Percentiles rank a stretch among this genome's conserved stretches.
These are phyloP conservation scores for Phytophthora uliginosa DNA, from an alignment of 352 stramenopile genomes.

Conservation along the genomic window DNA sequence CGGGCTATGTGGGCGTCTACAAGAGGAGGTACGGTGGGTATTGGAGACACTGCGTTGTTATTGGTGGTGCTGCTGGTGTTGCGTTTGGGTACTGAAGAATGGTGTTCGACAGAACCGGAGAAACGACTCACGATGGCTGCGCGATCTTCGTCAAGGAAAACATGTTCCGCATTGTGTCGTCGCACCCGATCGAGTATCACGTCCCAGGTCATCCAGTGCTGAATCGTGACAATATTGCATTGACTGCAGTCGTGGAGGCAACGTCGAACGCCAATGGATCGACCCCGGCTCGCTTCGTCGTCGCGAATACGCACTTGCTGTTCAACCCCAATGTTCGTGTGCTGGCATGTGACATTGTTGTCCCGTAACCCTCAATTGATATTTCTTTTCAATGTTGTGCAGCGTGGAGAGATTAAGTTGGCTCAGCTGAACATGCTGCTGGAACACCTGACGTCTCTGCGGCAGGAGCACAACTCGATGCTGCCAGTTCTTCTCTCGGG, in stretches of 20 bases:
- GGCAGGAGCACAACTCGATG: constrained; percentile 15
- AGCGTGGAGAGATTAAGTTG: constrained; percentile 79
- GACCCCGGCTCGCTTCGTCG: constrained; percentile 45
- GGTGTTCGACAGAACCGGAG: constrained; percentile 51
- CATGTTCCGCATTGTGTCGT: constrained; percentile 55
- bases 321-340: constrained; percentile 73
- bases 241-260: constrained; percentile 56
- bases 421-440: constrained; percentile 67
- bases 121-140: constrained; percentile 70
- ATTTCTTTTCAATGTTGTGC: constrained; percentile 1
- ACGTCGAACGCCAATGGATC: constrained; percentile 16
- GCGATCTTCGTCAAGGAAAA: constrained; percentile 70
- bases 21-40: constrained; percentile 55
- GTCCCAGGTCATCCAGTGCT: constrained; percentile 54
- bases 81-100: background rate
- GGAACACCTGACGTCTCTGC: constrained; percentile 39
- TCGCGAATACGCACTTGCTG: constrained; percentile 77
- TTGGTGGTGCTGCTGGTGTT: background rate
- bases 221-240: constrained; percentile 70
- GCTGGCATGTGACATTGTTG: background rate
- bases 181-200: constrained; percentile 58
- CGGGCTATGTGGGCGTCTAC: constrained; percentile 61
- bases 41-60: background rate
- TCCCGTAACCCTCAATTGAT: background rate
- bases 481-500: constrained; percentile 66